These are phyloP conservation scores for Scheffersomyces cryptocercus DNA, from an alignment of 1,139 yeast species.

Conservation along the genomic window DNA sequence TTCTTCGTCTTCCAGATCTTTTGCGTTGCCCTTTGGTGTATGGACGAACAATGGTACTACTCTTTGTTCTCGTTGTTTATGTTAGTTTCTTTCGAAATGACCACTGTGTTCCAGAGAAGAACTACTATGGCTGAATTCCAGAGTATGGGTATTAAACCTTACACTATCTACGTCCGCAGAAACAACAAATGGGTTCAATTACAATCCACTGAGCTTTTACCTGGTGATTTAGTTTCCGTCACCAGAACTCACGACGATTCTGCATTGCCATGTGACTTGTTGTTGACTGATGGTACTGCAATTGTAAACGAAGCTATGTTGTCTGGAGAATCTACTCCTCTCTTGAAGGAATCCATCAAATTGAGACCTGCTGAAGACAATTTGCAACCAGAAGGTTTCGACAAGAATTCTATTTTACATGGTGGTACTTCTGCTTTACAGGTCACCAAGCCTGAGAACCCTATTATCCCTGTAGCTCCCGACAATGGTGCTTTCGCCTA, in stretches of 20 bases:
- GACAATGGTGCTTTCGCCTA: slow-evolving; percentile 91
- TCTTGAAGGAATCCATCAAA: slow-evolving; percentile 86
- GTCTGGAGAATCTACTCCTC: slow-evolving; percentile 97
- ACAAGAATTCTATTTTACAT: slow-evolving; percentile 84
- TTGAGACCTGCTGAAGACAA: slow-evolving; percentile 74
- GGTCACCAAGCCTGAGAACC: slow-evolving; percentile 67
- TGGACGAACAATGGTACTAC: slow-evolving; percentile 97
- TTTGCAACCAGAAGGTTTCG: slow-evolving; percentile 77
- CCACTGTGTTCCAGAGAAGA: slow-evolving; percentile 95
- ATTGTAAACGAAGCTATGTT: slow-evolving; percentile 98
- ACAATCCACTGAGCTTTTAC: slow-evolving; percentile 75
- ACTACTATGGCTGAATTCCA: slow-evolving; percentile 92
- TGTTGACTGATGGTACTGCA: slow-evolving; percentile 83
- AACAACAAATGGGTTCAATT: slow-evolving; percentile 67
- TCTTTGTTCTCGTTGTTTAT: slow-evolving; percentile 89
- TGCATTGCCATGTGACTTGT: slow-evolving; percentile 94
- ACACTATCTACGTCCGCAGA: slow-evolving; percentile 71
- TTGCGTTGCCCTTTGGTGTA: slow-evolving; percentile 93
- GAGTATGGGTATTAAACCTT: slow-evolving; percentile 97
- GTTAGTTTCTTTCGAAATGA: slow-evolving; percentile 90
- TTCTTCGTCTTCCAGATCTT: slow-evolving; percentile 95
- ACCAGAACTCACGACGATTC: slow-evolving; percentile 87
- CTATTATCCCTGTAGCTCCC: slow-evolving; percentile 64
- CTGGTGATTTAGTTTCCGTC: slow-evolving; percentile 89
- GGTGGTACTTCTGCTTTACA: slow-evolving; percentile 98